phyloP scores from a whole-genome alignment of 352 stramenopile species.

The Globisporangium nodosum region DNA sequence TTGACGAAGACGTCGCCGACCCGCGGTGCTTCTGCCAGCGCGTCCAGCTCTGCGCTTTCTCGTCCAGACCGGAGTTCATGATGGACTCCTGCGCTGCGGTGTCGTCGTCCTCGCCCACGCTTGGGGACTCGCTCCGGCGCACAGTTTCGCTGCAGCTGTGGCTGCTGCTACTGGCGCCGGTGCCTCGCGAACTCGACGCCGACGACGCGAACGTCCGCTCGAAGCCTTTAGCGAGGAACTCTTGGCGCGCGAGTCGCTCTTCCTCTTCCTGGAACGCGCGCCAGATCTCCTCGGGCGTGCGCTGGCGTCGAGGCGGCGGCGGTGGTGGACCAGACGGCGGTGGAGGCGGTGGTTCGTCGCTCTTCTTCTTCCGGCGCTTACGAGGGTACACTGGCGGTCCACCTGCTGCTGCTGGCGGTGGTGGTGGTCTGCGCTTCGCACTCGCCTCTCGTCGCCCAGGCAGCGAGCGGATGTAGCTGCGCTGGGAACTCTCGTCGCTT shows the following conservation, averaged over 20 bases:
- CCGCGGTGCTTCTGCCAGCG: slow-evolving; percentile 23
- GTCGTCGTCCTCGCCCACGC: not conserved
- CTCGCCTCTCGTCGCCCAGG: not conserved
- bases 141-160: not conserved
- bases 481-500: slow-evolving; percentile 33
- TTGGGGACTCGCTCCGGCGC: not conserved
- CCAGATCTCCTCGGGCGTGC: slow-evolving; percentile 69
- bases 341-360: not conserved
- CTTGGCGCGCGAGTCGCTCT: slow-evolving; percentile 44
- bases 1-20: not conserved
- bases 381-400: slow-evolving; percentile 12
- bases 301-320: slow-evolving; percentile 16
- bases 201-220: slow-evolving; percentile 39
- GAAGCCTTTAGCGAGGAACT: slow-evolving; percentile 64
- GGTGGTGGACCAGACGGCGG: not conserved
- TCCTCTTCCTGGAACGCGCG: slow-evolving; percentile 63
- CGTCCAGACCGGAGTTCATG: slow-evolving; percentile 28
- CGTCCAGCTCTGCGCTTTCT: slow-evolving; percentile 32
- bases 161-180: not conserved
- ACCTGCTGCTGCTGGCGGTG: slow-evolving; percentile 1
- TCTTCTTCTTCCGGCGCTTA: slow-evolving; percentile 16
- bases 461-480: slow-evolving; percentile 43
- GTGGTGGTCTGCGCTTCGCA: slow-evolving; percentile 1
- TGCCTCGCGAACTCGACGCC: not conserved
- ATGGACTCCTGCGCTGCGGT: slow-evolving; percentile 22